A percentile compares a stretch with the other conserved stretches of the same genome.
Conservation (phyloP, 257 asterid genomes). For the Lycium ferocissimum region DNA sequence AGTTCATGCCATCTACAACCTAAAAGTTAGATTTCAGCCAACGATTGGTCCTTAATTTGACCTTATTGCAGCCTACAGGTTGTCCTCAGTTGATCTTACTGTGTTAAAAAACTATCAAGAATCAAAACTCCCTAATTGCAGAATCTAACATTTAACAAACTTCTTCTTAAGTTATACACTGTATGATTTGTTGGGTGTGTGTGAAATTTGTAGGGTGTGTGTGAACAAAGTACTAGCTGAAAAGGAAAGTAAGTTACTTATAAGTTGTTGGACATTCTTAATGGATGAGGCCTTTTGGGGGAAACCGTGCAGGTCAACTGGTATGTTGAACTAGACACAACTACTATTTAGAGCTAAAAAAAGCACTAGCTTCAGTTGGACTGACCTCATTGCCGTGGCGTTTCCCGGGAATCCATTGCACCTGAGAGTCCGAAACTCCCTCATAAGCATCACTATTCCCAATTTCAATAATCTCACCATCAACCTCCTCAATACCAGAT, state of each 20-base stretch:
- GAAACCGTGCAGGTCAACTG: not conserved
- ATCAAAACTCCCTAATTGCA: not conserved
- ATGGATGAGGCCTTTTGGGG: no score
- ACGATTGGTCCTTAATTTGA: no score
- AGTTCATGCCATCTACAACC: not conserved
- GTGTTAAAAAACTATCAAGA: not conserved
- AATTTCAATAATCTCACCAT: conserved; percentile 60
- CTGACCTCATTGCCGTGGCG: conserved; percentile 85
- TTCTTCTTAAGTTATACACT: not conserved
- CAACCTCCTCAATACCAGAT: conserved; percentile 46
- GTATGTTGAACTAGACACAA: not conserved
- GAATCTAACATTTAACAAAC: not conserved
- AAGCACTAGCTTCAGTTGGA: conserved; percentile 16
- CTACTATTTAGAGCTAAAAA: not conserved
- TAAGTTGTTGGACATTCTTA: no score
- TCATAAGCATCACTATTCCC: conserved; percentile 42
- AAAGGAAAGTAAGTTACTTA: no score
- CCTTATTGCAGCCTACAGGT: no score
- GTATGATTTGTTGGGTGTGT: not conserved
- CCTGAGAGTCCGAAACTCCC: conserved; percentile 49
- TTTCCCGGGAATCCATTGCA: conserved; percentile 75
- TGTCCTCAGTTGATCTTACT: not conserved
- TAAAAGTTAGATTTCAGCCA: not conserved
- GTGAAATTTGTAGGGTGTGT: no score
- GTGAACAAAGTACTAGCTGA: no score